Conservation (phyloP, 164 flowering plant genomes). For the Berberis vulgaris region DNA sequence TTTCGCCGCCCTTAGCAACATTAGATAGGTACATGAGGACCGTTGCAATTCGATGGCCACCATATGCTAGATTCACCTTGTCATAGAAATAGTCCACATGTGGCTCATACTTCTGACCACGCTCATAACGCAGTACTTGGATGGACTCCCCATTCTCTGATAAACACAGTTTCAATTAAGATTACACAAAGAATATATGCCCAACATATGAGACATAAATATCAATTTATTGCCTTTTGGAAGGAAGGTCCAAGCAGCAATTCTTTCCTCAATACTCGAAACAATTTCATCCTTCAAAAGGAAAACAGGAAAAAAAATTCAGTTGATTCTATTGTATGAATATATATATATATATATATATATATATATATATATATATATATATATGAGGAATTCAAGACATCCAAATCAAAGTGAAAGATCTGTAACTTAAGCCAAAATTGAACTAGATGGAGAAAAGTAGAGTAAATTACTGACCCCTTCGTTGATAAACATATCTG, state of each 20-base stretch:
- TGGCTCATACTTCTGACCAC: slow-evolving; percentile 89
- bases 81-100: slow-evolving; percentile 86
- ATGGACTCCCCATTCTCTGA: slow-evolving; percentile 93
- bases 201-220: neutral
- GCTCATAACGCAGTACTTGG: slow-evolving; percentile 86
- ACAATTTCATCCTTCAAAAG: slow-evolving; percentile 48
- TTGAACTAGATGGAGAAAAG: neutral
- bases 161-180: neutral
- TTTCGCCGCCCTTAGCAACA: slow-evolving; percentile 71
- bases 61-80: slow-evolving; percentile 58
- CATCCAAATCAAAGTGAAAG: neutral
- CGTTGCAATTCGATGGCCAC: slow-evolving; percentile 90
- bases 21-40: slow-evolving; percentile 55
- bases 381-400: neutral
- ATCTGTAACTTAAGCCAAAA: too few relatives aligned
- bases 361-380: neutral
- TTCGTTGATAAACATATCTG: slow-evolving; percentile 76
- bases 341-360: neutral
- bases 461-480: neutral
- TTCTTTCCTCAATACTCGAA: slow-evolving; percentile 49
- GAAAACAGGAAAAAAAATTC: neutral
- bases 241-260: slow-evolving; percentile 76
- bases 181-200: too few relatives aligned
- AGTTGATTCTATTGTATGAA: neutral
- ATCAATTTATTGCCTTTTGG: slow-evolving; percentile 45